A percentile compares a stretch with the other conserved stretches of the same genome.
phyloP scores from a whole-genome alignment of 2,329 filamentous ascomycete species.

The Fusarium sp. region DNA sequence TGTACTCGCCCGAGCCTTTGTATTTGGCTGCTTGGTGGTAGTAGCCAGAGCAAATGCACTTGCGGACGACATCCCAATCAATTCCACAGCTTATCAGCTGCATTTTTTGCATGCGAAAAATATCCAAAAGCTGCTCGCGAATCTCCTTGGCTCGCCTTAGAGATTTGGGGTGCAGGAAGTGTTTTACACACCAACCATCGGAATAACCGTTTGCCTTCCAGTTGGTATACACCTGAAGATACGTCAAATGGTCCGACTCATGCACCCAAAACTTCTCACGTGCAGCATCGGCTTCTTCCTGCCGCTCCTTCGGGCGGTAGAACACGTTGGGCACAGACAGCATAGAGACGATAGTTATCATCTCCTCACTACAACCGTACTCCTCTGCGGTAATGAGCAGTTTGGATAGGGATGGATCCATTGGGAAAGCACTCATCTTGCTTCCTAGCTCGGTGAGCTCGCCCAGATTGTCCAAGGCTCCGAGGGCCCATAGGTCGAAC shows the following conservation, averaged over 20 bases:
- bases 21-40: constrained; percentile 98
- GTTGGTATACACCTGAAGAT: constrained; percentile 94
- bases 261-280: constrained; percentile 99
- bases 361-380: constrained; percentile 95
- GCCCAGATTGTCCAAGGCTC: constrained; percentile 92
- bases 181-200: constrained; percentile 91
- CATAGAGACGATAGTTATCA: constrained; percentile 99
- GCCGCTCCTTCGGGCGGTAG: constrained; percentile 94
- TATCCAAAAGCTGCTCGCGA: constrained; percentile 90
- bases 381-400: constrained; percentile 91
- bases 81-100: constrained; percentile 87
- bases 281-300: constrained; percentile 95
- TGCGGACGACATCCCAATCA: constrained; percentile 95
- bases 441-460: constrained; percentile 88
- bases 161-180: constrained; percentile 96
- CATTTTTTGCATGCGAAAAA: constrained; percentile 96
- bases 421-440: constrained; percentile 97
- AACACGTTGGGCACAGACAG: constrained; percentile 96
- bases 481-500: constrained; percentile 96
- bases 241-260: constrained; percentile 95
- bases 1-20: constrained; percentile 96
- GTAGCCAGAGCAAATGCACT: constrained; percentile 97
- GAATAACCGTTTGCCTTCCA: constrained; percentile 93
- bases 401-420: constrained; percentile 96
- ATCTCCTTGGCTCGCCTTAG: constrained; percentile 93